Percentiles rank a stretch among this genome's conserved stretches.
Evolutionary conservation across 768 basidiomycete genomes (phyloP).

Genomic region (Saitozyma podzolica): DNA sequence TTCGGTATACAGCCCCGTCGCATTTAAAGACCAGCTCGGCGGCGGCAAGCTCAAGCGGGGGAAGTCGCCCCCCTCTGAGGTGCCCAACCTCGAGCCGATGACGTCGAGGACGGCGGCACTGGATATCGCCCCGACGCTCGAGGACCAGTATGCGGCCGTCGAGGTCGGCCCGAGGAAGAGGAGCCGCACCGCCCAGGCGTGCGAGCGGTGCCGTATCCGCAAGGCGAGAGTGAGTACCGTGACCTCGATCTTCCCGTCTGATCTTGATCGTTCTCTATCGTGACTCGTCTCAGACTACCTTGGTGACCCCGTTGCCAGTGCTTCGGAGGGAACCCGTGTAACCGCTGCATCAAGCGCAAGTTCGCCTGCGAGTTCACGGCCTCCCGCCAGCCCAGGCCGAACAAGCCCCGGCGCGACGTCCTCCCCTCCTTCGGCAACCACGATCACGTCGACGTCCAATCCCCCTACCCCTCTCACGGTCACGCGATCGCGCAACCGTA

Average conservation of each 20-base stretch:
- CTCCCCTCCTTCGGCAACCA: background rate
- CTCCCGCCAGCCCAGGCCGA: too few relatives aligned
- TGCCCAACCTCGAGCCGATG: too few relatives aligned
- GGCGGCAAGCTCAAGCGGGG: too few relatives aligned
- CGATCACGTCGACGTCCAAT: background rate
- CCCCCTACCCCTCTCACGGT: background rate
- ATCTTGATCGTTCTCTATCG: too few relatives aligned
- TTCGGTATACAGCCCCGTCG: too few relatives aligned
- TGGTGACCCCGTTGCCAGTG: constrained; percentile 28
- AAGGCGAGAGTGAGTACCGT: constrained; percentile 47
- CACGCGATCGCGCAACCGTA: background rate
- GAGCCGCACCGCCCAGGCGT: constrained; percentile 49
- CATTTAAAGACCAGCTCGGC: too few relatives aligned
- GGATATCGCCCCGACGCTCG: constrained; percentile 32
- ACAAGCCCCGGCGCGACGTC: background rate
- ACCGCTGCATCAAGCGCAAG: constrained; percentile 29
- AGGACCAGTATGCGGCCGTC: too few relatives aligned
- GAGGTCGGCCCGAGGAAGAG: too few relatives aligned
- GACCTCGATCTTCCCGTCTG: background rate
- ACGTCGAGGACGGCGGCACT: constrained; percentile 37
- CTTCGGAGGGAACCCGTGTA: constrained; percentile 41
- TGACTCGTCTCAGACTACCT: background rate
- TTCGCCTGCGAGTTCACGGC: constrained; percentile 12
- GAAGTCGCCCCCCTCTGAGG: too few relatives aligned
- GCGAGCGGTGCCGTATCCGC: constrained; percentile 48